Percentiles rank a stretch among this genome's conserved stretches.
phyloP scores from a whole-genome alignment of 2,329 filamentous ascomycete species.

The Podosphaera xanthii region DNA sequence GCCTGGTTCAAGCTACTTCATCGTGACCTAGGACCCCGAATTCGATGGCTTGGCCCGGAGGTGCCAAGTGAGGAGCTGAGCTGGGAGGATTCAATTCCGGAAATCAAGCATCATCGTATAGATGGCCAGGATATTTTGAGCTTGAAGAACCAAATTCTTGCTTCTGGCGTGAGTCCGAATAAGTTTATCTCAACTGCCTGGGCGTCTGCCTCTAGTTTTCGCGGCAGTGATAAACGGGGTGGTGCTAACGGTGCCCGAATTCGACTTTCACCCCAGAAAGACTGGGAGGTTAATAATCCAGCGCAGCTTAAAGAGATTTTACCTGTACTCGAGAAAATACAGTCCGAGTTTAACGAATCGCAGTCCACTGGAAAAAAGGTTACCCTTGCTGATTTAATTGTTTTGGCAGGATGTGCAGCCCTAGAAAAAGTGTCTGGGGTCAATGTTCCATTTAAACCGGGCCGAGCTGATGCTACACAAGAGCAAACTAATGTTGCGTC shows the following conservation, averaged over 20 bases:
- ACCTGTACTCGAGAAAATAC: slow-evolving; percentile 35
- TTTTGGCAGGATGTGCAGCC: slow-evolving; percentile 47
- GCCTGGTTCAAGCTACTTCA: slow-evolving; percentile 53
- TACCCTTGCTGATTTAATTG: slow-evolving; percentile 57
- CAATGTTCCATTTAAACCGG: slow-evolving; percentile 47
- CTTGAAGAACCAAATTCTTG: slow-evolving; percentile 47
- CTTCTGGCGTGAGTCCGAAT: slow-evolving; percentile 32
- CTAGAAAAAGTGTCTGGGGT: slow-evolving; percentile 48
- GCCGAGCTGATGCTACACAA: slow-evolving; percentile 47
- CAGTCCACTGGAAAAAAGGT: slow-evolving; percentile 30
- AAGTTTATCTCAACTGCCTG: slow-evolving; percentile 45
- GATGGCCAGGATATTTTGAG: slow-evolving; percentile 37
- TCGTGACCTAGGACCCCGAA: slow-evolving; percentile 52
- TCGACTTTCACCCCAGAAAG: slow-evolving; percentile 45
- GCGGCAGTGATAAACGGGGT: slow-evolving; percentile 57
- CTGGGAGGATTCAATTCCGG: slow-evolving; percentile 55
- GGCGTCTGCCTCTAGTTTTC: slow-evolving; percentile 50
- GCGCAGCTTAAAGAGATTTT: slow-evolving; percentile 39
- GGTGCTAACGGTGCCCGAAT: slow-evolving; percentile 65
- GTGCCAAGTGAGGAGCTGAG: slow-evolving; percentile 43
- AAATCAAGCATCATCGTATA: slow-evolving; percentile 31
- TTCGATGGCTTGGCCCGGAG: slow-evolving; percentile 53
- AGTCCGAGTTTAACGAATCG: slow-evolving; percentile 39
- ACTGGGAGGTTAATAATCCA: slow-evolving; percentile 58
- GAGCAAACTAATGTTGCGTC: slow-evolving; percentile 47